A percentile compares a stretch with the other conserved stretches of the same genome.
Conservation (phyloP, 2,329 filamentous ascomycete species). For the Trichoderma afroharzianum region DNA sequence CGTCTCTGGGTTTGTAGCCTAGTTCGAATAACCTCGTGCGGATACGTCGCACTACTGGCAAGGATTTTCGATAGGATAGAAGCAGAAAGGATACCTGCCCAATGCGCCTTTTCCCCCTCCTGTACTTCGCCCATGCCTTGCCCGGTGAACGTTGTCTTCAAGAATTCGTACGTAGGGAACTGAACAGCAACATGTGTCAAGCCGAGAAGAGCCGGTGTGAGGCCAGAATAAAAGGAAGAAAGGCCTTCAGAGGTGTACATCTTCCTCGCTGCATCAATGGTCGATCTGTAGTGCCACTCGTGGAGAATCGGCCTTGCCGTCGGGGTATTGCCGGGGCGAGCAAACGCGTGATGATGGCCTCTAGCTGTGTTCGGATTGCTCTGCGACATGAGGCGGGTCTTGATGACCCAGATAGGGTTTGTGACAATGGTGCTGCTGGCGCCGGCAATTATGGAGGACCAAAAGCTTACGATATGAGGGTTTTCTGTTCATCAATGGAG, state of each 20-base stretch:
- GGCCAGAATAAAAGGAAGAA: conserved; percentile 87
- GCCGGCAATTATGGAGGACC: conserved; percentile 86
- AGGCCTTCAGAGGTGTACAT: conserved; percentile 94
- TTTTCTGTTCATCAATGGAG: conserved; percentile 52
- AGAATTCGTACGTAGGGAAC: conserved; percentile 91
- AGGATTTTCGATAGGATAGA: conserved; percentile 93
- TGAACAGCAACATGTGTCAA: conserved; percentile 95
- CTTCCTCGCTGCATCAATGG: conserved; percentile 85
- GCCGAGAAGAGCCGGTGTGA: conserved; percentile 86
- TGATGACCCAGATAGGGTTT: conserved; percentile 99
- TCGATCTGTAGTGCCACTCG: conserved; percentile 88
- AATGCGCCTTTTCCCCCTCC: conserved; percentile 56
- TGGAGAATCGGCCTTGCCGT: conserved; percentile 54
- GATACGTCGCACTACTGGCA: conserved; percentile 92
- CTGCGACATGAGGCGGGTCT: conserved; percentile 96
- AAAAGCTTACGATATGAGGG: conserved; percentile 74
- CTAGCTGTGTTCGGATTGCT: conserved; percentile 49
- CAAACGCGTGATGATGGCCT: conserved; percentile 43
- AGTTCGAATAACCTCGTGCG: conserved; percentile 93
- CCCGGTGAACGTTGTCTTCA: conserved; percentile 88
- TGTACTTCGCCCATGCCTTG: conserved; percentile 72
- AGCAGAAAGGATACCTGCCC: conserved; percentile 78
- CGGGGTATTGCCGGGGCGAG: conserved; percentile 51
- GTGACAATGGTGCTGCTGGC: conserved; percentile 90
- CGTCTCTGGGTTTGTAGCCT: conserved; percentile 90